These are phyloP conservation scores for Hymenoscyphus linearis DNA, from an alignment of 2,329 filamentous ascomycete genomes.

Conservation along the genomic window DNA sequence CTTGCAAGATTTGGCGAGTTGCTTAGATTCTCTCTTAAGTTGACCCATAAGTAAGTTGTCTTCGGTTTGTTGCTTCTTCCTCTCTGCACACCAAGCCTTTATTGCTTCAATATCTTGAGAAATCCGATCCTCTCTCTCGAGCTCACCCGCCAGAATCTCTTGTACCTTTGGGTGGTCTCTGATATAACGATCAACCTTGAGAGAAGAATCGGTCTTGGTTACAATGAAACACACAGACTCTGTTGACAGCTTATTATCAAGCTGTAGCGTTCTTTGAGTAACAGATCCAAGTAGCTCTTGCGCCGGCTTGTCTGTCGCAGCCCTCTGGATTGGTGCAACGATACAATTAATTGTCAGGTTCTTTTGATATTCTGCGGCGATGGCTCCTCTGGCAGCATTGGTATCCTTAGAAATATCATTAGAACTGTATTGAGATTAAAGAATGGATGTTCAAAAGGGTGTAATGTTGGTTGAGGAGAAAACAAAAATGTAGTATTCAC, in stretches of 20 bases:
- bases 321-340: conserved; percentile 13
- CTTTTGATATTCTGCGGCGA: conserved; percentile 16
- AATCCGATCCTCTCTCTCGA: too few relatives aligned
- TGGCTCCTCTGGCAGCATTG: conserved; percentile 15
- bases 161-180: conserved; percentile 7
- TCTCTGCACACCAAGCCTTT: too few relatives aligned
- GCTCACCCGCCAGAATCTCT: neutral
- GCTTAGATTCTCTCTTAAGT: neutral
- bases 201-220: conserved; percentile 15
- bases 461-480: too few relatives aligned
- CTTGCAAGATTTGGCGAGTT: neutral
- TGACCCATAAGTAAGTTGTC: neutral
- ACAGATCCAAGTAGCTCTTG: conserved; percentile 16
- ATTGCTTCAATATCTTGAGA: too few relatives aligned
- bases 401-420: conserved; percentile 10
- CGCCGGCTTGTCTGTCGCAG: conserved; percentile 13
- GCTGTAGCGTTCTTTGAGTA: conserved; percentile 13
- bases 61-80: too few relatives aligned
- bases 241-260: conserved; percentile 16
- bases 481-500: too few relatives aligned
- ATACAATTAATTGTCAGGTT: conserved; percentile 18
- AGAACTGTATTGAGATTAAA: too few relatives aligned
- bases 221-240: conserved; percentile 20
- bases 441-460: too few relatives aligned
- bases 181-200: conserved; percentile 8